These are phyloP conservation scores for Alectoria sarmentosa DNA, from an alignment of 495 filamentous ascomycete genomes.

Conservation along the genomic window DNA sequence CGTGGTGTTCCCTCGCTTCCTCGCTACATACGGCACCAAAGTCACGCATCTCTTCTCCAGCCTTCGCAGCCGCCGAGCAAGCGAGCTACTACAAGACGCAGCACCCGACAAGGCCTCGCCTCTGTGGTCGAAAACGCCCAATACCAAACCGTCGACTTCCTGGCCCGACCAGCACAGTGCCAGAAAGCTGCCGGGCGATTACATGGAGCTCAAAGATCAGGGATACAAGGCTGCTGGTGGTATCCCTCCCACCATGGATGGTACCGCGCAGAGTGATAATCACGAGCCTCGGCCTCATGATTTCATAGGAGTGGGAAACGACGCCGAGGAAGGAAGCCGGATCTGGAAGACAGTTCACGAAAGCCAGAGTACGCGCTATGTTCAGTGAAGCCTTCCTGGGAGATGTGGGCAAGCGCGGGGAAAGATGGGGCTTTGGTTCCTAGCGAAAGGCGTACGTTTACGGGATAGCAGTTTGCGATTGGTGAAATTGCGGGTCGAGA, in stretches of 20 bases:
- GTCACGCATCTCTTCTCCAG: background rate
- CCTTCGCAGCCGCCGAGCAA: background rate
- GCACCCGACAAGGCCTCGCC: background rate
- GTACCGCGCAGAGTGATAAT: background rate
- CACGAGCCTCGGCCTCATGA: background rate
- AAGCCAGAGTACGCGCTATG: background rate
- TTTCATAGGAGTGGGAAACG: background rate
- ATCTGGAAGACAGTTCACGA: constrained; percentile 4
- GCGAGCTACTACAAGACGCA: background rate
- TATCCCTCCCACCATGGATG: background rate
- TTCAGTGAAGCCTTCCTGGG: too few species aligned
- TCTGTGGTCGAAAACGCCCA: background rate
- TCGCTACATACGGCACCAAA: constrained; percentile 1
- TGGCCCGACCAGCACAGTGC: background rate
- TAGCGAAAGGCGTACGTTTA: too few species aligned
- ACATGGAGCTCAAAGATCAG: background rate
- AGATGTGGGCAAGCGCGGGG: too few species aligned
- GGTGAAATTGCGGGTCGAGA: too few species aligned
- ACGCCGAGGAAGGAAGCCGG: background rate
- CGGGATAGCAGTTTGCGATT: too few species aligned
- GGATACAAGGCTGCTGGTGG: background rate
- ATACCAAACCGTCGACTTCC: background rate
- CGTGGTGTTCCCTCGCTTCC: background rate
- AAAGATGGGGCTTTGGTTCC: too few species aligned
- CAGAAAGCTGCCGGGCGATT: background rate